Base-by-base conservation (phyloP, 805 yeast genomes). In the Huiozyma sinensis region DNA sequence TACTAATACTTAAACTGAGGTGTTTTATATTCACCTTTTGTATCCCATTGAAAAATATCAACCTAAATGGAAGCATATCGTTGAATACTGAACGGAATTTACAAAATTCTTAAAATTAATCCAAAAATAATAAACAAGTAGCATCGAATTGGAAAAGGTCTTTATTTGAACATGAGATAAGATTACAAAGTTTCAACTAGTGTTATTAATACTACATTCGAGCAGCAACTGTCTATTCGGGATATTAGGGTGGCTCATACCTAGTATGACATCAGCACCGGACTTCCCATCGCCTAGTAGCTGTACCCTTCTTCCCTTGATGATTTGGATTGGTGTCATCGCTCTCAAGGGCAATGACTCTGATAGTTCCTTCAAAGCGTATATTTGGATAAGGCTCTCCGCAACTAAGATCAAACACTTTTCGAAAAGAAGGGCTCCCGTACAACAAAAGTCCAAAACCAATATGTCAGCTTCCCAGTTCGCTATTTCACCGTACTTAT, bases 361-460 rank as follows among this genome's bases (percentile, higher is more conserved):
- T 2, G 60, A 59, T 1, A 32, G 39, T 6, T 47, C 41, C 44
- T 65, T 69, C 8, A 72, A 48, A 33, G 77, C 71, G 67, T 88
- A 77, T 3, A 86, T 69, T 55, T 86, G 95, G 7, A 84, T 68
- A 39, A 79, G 71, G 50, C 83, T 87, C 17, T 79, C 78, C 36
- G 81, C 77, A 29, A 77, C 71, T 5, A 82, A 58, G 6, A 79
- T 57, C 44, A 79, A 58, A 51, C 67, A 75, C 10, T 74, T 76
- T 33, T 67, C 67, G 39, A 68, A 66, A 12, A 75, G 60, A 2
- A 70, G 64, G 6, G 69, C 72, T 1, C 58, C 60, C 1, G 61
- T 51, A 45, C 73, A 69, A 45, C 58, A 63, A 47, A 69, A 70
- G 45, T 69, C 70, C 46, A 71, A 58, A 6, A 70, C 70, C 39